Evolutionary conservation across 75 land plant species (phyloP).

Genomic region (Chamaecyparis obtusa): DNA sequence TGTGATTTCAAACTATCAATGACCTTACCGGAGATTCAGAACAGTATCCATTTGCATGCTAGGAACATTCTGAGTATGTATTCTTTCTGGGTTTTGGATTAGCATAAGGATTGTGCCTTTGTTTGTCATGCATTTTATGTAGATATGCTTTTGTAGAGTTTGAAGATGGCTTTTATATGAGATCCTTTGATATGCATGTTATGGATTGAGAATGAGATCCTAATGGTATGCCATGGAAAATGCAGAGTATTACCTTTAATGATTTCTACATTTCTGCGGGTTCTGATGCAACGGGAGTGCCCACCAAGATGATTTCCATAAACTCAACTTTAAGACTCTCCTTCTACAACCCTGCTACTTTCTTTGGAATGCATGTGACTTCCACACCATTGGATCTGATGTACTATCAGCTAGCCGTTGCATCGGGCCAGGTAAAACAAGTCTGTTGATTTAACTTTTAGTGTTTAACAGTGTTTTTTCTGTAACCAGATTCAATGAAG

Average conservation of each 20-base stretch:
- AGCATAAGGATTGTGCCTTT: neutral
- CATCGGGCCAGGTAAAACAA: conserved; percentile 62
- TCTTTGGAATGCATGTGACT: conserved; percentile 82
- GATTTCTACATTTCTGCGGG: conserved; percentile 65
- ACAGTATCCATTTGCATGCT: neutral
- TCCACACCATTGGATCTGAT: conserved; percentile 50
- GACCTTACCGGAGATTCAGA: neutral
- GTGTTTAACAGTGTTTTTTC: neutral
- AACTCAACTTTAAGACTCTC: conserved; percentile 64
- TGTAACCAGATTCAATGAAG: neutral
- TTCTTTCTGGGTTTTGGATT: neutral
- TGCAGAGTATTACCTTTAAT: conserved; percentile 69
- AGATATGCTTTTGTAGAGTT: neutral
- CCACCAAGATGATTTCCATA: conserved; percentile 70
- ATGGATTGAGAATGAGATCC: neutral
- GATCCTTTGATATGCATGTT: neutral
- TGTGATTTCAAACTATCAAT: neutral
- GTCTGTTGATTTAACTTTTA: neutral
- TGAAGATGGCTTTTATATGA: neutral
- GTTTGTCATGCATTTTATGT: neutral
- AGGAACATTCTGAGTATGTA: neutral
- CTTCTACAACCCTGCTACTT: conserved; percentile 64
- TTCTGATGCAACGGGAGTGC: conserved; percentile 69
- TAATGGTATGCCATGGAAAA: neutral
- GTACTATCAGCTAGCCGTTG: conserved; percentile 65